These are phyloP conservation scores for Termitomyces sp. DNA, from an alignment of 768 basidiomycete genomes.

Conservation along the genomic window DNA sequence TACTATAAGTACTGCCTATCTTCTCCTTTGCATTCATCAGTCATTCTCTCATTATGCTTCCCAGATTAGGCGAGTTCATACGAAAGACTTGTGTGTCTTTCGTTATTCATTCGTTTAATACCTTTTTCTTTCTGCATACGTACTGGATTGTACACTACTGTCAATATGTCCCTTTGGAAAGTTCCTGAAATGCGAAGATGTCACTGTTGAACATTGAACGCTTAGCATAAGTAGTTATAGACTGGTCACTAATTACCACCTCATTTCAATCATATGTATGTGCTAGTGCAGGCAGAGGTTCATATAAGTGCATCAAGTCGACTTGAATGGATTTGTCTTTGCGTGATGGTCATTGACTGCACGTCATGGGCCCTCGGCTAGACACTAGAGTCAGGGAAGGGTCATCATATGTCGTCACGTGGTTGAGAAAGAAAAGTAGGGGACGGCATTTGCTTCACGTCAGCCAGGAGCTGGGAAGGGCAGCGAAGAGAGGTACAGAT, in stretches of 20 bases:
- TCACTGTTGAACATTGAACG: neutral
- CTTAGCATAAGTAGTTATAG: neutral
- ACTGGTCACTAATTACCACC: neutral
- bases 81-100: slow-evolving; percentile 2
- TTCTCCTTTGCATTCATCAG: slow-evolving; percentile 2
- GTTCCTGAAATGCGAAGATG: neutral
- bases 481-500: too few species aligned
- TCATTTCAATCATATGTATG: too few species aligned
- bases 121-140: slow-evolving; percentile 5
- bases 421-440: too few species aligned
- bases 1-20: neutral
- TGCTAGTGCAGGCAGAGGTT: too few species aligned
- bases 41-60: slow-evolving; percentile 12
- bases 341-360: neutral
- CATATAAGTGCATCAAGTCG: neutral
- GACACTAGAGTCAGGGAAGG: too few species aligned
- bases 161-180: slow-evolving; percentile 7
- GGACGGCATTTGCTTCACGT: too few species aligned
- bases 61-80: neutral
- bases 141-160: slow-evolving; percentile 15
- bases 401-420: too few species aligned
- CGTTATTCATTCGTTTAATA: slow-evolving; percentile 1
- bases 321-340: neutral
- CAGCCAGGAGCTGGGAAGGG: too few species aligned
- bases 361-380: neutral